Evolutionary conservation across 139 green algal genomes (phyloP), one percentile per base, ranked within the genome.

Genomic region (Coelastrella sp.): DNA sequence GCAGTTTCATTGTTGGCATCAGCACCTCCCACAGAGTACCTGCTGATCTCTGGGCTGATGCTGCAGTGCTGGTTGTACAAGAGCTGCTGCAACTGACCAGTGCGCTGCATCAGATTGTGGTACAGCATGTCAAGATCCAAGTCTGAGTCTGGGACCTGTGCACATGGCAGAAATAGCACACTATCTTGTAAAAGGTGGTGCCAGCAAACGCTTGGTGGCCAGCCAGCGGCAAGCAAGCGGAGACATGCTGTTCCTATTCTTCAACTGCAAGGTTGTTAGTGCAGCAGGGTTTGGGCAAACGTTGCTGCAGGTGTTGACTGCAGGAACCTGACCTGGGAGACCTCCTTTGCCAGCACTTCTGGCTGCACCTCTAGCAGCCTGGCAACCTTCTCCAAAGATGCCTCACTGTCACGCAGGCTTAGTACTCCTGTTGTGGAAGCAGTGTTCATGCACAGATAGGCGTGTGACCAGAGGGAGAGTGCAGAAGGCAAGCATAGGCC

Each of bases 331-430:
- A 89, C 84, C 84, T 82, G 84, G 1, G 66, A 19, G 27, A 82
- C 84, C 68, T 89, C 84, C 27, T 82, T 19, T 70, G 27, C 35
- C 35, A 89, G 35, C 4, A 59, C 22, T 14, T 89, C 56, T 14
- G 11, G 58, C 12, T 57, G 76, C 85, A 91, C 70, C n/a, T 91
- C 85, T 58, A 92, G 85, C 85, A 85, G 60, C 24, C 57, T 27
- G 0, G 79, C 90, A 68, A 92, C 65, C 60, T 92, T 79, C 14
- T 8, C 80, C n/a, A 75, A 20, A 11, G 81, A 87, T 12, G 12
- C 22, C 60, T 87, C 81, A 61, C 20, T 75, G 12, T 58, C n/a
- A 15, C 61, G 60, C 61, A 87, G 61, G 24, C 61, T 60, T 10
- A 58, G 10, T 15, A 87, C 81, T 15, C 81, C 81, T 87, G 60